Conservation (phyloP, 805 yeast genomes). For the Pichia exigua region DNA sequence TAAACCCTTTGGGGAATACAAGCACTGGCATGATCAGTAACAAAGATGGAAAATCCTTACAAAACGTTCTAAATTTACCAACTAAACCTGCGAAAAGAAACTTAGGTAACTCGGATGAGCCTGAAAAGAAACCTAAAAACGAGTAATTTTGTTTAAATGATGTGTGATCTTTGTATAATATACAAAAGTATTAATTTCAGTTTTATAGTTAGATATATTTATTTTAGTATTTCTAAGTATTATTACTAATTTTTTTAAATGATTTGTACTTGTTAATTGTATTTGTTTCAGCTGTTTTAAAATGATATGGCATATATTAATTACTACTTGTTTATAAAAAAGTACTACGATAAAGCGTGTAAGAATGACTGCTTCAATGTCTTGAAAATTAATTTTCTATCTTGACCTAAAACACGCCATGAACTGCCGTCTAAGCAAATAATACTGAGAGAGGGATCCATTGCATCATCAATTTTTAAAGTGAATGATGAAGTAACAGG, state of each 20-base stretch:
- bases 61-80: not conserved
- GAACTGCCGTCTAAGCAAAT: slow-evolving; percentile 61
- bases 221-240: not conserved
- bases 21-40: not conserved
- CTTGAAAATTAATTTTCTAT: not conserved
- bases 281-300: no score
- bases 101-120: slow-evolving; percentile 12
- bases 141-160: slow-evolving; percentile 4
- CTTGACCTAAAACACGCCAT: slow-evolving; percentile 1
- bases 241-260: no score
- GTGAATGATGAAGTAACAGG: slow-evolving; percentile 1
- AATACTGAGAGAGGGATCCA: slow-evolving; percentile 29
- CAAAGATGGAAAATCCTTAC: not conserved
- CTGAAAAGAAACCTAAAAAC: slow-evolving; percentile 19
- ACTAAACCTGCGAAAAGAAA: slow-evolving; percentile 15
- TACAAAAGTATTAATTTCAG: not conserved
- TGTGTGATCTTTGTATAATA: not conserved
- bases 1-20: not conserved
- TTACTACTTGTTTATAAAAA: not conserved
- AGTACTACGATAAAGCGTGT: not conserved
- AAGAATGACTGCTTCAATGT: not conserved
- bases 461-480: slow-evolving; percentile 1
- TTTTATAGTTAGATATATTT: no score
- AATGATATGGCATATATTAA: no score
- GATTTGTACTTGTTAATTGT: no score